Base-by-base conservation (phyloP, 495 filamentous ascomycete genomes). In the Choiromyces venosus region DNA sequence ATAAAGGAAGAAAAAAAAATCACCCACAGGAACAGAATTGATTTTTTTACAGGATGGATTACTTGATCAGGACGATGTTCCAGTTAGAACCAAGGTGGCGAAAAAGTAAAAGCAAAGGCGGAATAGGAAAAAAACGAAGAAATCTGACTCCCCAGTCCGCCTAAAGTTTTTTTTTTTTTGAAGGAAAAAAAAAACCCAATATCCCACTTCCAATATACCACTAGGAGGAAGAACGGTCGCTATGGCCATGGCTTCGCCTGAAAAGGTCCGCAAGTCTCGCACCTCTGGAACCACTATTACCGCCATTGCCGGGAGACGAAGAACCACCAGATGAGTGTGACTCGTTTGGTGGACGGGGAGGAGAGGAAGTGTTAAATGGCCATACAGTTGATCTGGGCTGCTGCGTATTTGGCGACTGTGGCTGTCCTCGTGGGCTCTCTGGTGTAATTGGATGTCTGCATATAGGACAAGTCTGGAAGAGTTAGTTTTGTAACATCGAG, bases 401-500 rank as follows among this genome's bases (percentile, higher is more conserved):
- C 9, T 61, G 52, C 10, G 52, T 12, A 16, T 61, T 61, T 61
- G 74, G 76, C 0, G 74, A 44, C 65, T 68, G 75, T 35, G 69
- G 77, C 38, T 70, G 69, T 12, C 65, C 70, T 36, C 74, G 79
- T 35, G 73, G 71, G 12, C 71, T 66, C 72, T 73, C 79, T n/a
- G 75, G 75, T 8, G 79, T 80, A 39, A 77, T 71, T 8, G 79
- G 78, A 46, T 80, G 78, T 18, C 79, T 66, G 70, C 79, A 80
- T 35, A 80, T 80, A 21, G 79, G 79, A n/a, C 79, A 80, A 39
- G 79, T 80, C 79, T 80, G 37, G 65, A 69, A 36, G 33, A 21
- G 29, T 33, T 5, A 37, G 36, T 61, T 38, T 61, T 35, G 25
- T 25, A n/a, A 21, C 9, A 18, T 7, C 21, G 19, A 4, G 21